Evolutionary conservation across 208 protist species (phyloP).

Genomic region (Trypanosoma brucei): DNA sequence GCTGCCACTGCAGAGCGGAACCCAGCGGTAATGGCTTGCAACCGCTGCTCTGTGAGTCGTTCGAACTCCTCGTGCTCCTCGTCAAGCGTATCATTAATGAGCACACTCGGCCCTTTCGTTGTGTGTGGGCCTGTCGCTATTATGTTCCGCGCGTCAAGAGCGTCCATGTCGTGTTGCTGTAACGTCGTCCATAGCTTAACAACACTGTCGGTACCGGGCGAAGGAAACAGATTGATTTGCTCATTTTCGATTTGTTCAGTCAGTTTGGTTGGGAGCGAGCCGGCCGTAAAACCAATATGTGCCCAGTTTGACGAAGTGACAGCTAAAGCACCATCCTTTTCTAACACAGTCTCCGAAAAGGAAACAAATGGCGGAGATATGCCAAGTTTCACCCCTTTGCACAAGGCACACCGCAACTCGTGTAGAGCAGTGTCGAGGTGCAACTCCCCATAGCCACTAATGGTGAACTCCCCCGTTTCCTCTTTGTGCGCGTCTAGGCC

Average conservation of each 20-base stretch:
- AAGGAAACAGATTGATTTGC: constrained; percentile 40
- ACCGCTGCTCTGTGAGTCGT: constrained; percentile 75
- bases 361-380: constrained; percentile 95
- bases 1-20: constrained; percentile 70
- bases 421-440: constrained; percentile 98
- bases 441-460: constrained; percentile 98
- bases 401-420: constrained; percentile 90
- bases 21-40: constrained; percentile 89
- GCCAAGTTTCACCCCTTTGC: constrained; percentile 44
- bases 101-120: constrained; percentile 91
- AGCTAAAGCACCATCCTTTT: constrained; percentile 76
- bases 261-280: constrained; percentile 32
- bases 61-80: constrained; percentile 30
- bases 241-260: constrained; percentile 49
- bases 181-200: constrained; percentile 49
- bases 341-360: constrained; percentile 97
- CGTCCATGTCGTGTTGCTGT: constrained; percentile 94
- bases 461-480: constrained; percentile 97
- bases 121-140: constrained; percentile 92
- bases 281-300: constrained; percentile 48
- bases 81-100: constrained; percentile 96
- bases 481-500: constrained; percentile 90
- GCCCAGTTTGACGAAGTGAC: constrained; percentile 43
- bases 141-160: constrained; percentile 91
- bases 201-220: constrained; percentile 6